phyloP scores from a whole-genome alignment of 1,284 basidiomycete species.

The Kwoniella shivajii region DNA sequence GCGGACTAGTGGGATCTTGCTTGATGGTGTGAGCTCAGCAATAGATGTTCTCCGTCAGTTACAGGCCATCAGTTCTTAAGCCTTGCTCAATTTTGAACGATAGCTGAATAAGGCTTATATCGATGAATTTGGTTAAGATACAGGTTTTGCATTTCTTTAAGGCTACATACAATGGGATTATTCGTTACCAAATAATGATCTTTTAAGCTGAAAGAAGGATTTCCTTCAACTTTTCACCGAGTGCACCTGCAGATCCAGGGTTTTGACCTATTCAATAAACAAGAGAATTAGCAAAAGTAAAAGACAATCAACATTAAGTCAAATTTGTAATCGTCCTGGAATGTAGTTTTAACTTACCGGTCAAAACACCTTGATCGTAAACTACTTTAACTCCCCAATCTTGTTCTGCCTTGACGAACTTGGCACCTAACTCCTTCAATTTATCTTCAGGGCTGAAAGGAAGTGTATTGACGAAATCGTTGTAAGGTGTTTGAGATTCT shows the following conservation, averaged over 20 bases:
- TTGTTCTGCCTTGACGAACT: slow-evolving; percentile 61
- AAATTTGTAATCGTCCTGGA: neutral
- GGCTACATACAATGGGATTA: neutral
- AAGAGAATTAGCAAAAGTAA: neutral
- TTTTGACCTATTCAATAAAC: slow-evolving; percentile 67
- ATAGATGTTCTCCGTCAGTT: too few species aligned
- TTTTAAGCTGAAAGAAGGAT: slow-evolving; percentile 23
- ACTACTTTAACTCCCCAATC: slow-evolving; percentile 62
- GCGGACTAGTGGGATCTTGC: too few species aligned
- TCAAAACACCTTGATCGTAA: slow-evolving; percentile 56
- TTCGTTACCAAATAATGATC: neutral
- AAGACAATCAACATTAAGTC: neutral
- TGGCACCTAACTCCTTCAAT: slow-evolving; percentile 65
- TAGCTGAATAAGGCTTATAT: too few species aligned
- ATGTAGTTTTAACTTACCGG: slow-evolving; percentile 26
- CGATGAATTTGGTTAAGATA: too few species aligned
- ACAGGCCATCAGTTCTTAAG: too few species aligned
- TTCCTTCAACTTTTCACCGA: slow-evolving; percentile 45
- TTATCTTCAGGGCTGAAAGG: slow-evolving; percentile 72
- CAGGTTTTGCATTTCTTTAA: neutral
- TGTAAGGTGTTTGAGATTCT: slow-evolving; percentile 58
- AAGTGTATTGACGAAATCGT: slow-evolving; percentile 50
- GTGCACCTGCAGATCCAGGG: slow-evolving; percentile 62
- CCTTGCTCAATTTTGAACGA: too few species aligned
- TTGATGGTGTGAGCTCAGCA: too few species aligned